Evolutionary conservation across 2,329 filamentous ascomycete genomes (phyloP).

Genomic region (Cladobotryum protrusum): DNA sequence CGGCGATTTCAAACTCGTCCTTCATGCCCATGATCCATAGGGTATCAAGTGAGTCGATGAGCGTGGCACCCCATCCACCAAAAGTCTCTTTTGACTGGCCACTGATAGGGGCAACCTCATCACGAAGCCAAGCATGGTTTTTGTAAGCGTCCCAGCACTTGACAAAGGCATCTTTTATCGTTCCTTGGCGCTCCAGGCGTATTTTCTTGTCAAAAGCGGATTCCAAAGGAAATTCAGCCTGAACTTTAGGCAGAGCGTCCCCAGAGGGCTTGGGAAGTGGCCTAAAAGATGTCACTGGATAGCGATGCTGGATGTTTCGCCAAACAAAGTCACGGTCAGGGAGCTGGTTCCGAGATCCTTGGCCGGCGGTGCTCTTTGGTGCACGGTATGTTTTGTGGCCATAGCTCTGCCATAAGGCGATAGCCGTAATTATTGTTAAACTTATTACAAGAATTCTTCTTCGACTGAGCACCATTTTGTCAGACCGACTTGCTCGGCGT

Average conservation of each 20-base stretch:
- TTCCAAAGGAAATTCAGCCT: constrained; percentile 13
- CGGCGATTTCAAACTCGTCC: constrained; percentile 58
- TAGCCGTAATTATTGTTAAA: not conserved
- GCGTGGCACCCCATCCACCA: constrained; percentile 60
- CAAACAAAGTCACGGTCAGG: constrained; percentile 15
- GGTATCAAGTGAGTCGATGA: constrained; percentile 60
- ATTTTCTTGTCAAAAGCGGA: constrained; percentile 13
- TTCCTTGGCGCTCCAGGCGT: constrained; percentile 30
- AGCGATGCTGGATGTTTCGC: constrained; percentile 15
- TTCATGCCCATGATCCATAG: constrained; percentile 65
- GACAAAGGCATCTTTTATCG: constrained; percentile 36
- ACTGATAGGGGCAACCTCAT: constrained; percentile 54
- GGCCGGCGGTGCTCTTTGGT: not conserved
- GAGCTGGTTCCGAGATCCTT: not conserved
- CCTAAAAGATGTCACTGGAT: constrained; percentile 13
- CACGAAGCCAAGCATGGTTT: constrained; percentile 55
- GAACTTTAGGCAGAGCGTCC: constrained; percentile 8
- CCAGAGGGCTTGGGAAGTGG: constrained; percentile 9
- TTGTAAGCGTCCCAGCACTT: constrained; percentile 45
- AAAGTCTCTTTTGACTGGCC: constrained; percentile 49
- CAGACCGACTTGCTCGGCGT: too few relatives aligned
- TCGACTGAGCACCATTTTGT: not conserved
- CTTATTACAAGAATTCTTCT: not conserved
- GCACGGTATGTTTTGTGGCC: not conserved
- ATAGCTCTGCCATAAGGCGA: not conserved